A percentile compares a stretch with the other conserved stretches of the same genome.
These are phyloP conservation scores for Teratosphaeria gauchensis DNA, from an alignment of 2,329 filamentous ascomycete genomes.

Conservation along the genomic window DNA sequence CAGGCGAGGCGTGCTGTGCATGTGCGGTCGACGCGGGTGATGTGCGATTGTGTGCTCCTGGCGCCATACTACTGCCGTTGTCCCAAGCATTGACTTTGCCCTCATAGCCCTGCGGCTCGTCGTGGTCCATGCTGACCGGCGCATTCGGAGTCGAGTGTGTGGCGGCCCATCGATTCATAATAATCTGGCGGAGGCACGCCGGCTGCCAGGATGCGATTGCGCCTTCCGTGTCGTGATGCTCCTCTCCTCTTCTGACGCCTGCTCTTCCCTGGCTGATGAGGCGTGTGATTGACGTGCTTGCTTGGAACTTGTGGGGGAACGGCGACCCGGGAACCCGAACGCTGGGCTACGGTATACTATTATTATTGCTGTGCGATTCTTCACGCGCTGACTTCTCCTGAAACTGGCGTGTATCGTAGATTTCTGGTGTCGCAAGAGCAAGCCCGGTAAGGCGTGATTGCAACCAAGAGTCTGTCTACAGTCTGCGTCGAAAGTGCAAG, in stretches of 20 bases:
- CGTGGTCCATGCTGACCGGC: background rate
- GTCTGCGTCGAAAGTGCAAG: background rate
- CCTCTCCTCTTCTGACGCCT: background rate
- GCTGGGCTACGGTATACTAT: background rate
- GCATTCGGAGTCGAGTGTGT: background rate
- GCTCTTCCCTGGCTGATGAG: background rate
- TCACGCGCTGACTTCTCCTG: background rate
- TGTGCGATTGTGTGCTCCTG: slow-evolving; percentile 8
- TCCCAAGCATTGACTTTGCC: background rate
- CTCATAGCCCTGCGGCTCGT: background rate
- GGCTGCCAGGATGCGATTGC: background rate
- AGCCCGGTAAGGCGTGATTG: background rate
- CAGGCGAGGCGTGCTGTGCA: background rate
- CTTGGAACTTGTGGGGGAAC: background rate
- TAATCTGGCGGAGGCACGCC: background rate
- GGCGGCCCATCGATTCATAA: background rate
- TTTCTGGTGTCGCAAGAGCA: background rate
- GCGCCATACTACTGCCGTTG: slow-evolving; percentile 6
- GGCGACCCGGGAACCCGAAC: background rate
- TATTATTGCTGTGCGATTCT: background rate
- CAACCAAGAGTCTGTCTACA: background rate
- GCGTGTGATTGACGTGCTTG: background rate
- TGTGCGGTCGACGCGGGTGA: background rate
- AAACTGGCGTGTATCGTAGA: background rate
- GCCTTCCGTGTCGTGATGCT: background rate